Evolutionary conservation across 225 moss, liverwort and hornwort genomes (phyloP), one percentile per base, ranked within the genome.

Genomic region (Bryoerythrophyllum caledonicum): DNA sequence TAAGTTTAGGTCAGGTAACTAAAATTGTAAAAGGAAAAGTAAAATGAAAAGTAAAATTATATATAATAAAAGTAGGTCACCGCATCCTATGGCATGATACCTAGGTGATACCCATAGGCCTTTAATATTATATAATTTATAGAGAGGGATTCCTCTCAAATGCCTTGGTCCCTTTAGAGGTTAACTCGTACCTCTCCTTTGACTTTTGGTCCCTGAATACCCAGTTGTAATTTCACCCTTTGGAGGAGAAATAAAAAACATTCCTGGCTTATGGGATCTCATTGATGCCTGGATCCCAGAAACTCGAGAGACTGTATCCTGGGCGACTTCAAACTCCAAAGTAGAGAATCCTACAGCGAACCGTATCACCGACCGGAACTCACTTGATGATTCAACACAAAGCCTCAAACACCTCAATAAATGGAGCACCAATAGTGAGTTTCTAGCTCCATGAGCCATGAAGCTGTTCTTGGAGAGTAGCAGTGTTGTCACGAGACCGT

Each of bases 391-490:
- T 57, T 20, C 56, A 25, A 7, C 30, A 60, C 60, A 21, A 17
- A 60, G 30, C 8, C 60, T 32, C 19, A 11, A 3, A 13, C 10
- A 3, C 43, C 13, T 13, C 3, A 10, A 7, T 20, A 6, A 4
- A 4, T 51, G 7, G 14, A 7, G 5, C 56, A 26, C 28, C 28
- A 27, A 28, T 15, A 46, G 14, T 59, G 59, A 27, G 28, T 59
- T 59, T n/a, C 5, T 62, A 17, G 26, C 44, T 17, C 8, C 44
- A 44, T 16, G 43, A 17, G 24, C 15, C 16, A 65, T 14, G 38
- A 62, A 17, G 62, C 3, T 7, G 38, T 80, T 76, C 71, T 76
- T 71, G 76, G 60, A 0, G 41, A 59, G 52, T 41, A 51, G 24
- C 2, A 27, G 37, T 38, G 19, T 1, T 2, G 5, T 19, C 61